Evolutionary conservation across 345 rosid genomes (phyloP), one percentile per base, ranked within the genome.

Genomic region (Camelina sativa): DNA sequence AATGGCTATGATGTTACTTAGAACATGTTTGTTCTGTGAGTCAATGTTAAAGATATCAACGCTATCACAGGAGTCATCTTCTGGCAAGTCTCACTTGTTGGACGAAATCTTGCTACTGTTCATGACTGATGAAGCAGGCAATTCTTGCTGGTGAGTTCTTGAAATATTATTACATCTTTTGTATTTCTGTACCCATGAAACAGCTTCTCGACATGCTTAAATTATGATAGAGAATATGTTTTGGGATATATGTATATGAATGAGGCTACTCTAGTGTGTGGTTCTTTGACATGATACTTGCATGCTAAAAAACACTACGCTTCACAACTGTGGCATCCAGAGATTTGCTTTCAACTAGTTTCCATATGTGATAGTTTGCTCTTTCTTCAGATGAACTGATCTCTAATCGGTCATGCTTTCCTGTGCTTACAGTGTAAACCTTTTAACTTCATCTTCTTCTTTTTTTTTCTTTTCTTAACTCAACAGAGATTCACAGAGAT

Each of bases 381-480:
- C 46, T 41, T 67, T 28, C 62, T 50, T 60, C 65, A 60, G 57
- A 67, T 19, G 54, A 55, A 17, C 54, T 28, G n/a, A 28, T 41
- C 46, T 17, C 37, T 61, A 12, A 16, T 15, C 4, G 0, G 17
- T 23, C 37, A 19, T 25, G 12, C 43, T 34, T 7, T 34, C 75
- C 19, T 65, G 25, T 93, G 97, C 80, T 80, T 82, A 63, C 89
- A 91, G 17, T 74, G 84, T 78, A 90, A 28, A 78, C 67, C 77
- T 82, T 67, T 91, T 91, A 59, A 84, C 65, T 81, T 85, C 88
- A 69, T 87, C 89, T 79, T 90, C 87, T 41, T 64, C 12, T 79
- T 13, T 56, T 84, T 87, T 55, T 85, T 87, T 55, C 84, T 13
- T 13, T 88, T 80, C 86, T 88, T 9, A 0, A 2, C 93, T 89